These are phyloP conservation scores for Parietichytrium sp. DNA, from an alignment of 108 stramenopile genomes.

Conservation along the genomic window DNA sequence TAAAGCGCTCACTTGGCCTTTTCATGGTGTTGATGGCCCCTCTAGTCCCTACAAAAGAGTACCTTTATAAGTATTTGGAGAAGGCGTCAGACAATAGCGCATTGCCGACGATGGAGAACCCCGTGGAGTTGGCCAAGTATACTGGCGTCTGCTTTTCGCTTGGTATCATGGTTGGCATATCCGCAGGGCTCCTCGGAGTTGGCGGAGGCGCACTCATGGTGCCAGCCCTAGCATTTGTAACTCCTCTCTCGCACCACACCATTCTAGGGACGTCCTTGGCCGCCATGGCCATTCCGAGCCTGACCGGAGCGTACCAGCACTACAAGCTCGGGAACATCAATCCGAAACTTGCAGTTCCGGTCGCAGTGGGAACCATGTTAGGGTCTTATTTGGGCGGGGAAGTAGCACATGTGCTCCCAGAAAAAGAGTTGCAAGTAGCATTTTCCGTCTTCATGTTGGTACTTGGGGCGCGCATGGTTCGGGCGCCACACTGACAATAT, in stretches of 20 bases:
- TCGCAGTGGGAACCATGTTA: not conserved
- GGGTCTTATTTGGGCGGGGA: conserved; percentile 1
- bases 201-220: conserved; percentile 28
- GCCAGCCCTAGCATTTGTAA: not conserved
- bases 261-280: not conserved
- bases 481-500: no score
- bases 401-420: not conserved
- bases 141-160: not conserved
- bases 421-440: not conserved
- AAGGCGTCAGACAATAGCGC: not conserved
- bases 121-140: not conserved
- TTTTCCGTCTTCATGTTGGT: not conserved
- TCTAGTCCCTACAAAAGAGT: not conserved
- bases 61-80: not conserved
- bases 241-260: not conserved
- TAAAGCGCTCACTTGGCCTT: not conserved
- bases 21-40: not conserved
- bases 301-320: not conserved
- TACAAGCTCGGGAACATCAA: not conserved
- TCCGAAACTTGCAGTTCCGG: not conserved
- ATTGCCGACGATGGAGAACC: not conserved
- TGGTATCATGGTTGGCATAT: conserved; percentile 6
- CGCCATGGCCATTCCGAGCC: not conserved
- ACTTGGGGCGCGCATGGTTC: no score
- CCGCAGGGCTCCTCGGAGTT: conserved; percentile 2